Evolutionary conservation across 495 filamentous ascomycete genomes (phyloP).

Genomic region (Podospora pseudoanserina): DNA sequence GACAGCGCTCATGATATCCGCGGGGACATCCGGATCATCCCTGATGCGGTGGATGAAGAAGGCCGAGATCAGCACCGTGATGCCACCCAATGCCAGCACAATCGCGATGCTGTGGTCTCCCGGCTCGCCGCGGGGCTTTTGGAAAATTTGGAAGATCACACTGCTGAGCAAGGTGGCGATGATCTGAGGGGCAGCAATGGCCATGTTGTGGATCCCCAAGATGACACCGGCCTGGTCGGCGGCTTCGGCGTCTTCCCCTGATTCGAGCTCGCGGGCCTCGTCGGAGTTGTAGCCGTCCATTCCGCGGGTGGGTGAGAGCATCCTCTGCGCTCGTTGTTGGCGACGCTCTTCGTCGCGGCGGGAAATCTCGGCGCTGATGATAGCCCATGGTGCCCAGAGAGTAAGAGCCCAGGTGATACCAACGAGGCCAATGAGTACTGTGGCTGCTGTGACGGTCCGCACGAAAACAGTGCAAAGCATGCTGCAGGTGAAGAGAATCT

Average conservation of each 20-base stretch:
- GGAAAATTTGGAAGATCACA: conserved; percentile 72
- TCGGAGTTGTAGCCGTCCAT: conserved; percentile 33
- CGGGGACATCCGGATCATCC: conserved; percentile 38
- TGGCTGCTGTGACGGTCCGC: conserved; percentile 59
- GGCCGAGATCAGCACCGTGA: conserved; percentile 73
- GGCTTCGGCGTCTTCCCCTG: conserved; percentile 44
- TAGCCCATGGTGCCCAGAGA: conserved; percentile 87
- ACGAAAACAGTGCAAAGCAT: conserved; percentile 83
- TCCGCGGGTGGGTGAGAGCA: conserved; percentile 23
- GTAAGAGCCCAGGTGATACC: conserved; percentile 88
- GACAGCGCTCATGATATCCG: conserved; percentile 35
- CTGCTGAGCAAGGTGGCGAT: conserved; percentile 78
- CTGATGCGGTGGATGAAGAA: conserved; percentile 54
- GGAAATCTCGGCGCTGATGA: conserved; percentile 83
- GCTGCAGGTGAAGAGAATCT: conserved; percentile 69
- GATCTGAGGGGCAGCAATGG: conserved; percentile 82
- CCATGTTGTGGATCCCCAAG: conserved; percentile 88
- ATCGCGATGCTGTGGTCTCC: conserved; percentile 85
- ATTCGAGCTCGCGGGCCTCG: conserved; percentile 23
- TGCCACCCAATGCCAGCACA: conserved; percentile 75
- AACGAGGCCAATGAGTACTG: conserved; percentile 68
- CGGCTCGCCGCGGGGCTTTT: conserved; percentile 75
- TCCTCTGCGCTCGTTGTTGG: conserved; percentile 36
- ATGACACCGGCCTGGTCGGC: conserved; percentile 81
- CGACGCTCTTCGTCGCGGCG: conserved; percentile 69